A percentile compares a stretch with the other conserved stretches of the same genome.
Evolutionary conservation across 1,139 yeast genomes (phyloP).

Genomic region (Protomyces arabidopsidicola): DNA sequence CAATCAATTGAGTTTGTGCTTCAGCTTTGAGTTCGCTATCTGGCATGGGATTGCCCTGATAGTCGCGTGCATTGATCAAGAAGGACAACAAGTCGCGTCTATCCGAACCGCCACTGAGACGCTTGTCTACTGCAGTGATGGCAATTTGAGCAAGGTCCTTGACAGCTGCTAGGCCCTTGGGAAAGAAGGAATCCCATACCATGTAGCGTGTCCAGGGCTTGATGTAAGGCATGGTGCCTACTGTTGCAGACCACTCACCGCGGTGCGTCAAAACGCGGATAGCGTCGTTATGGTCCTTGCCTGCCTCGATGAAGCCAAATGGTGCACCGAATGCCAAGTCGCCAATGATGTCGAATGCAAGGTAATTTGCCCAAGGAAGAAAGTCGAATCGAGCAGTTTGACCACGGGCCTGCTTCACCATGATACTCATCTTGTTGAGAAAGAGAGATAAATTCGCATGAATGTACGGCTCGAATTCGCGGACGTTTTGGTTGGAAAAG

Average conservation of each 20-base stretch:
- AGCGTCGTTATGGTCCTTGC: slow-evolving; percentile 13
- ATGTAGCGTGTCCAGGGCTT: slow-evolving; percentile 18
- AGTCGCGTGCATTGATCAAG: slow-evolving; percentile 22
- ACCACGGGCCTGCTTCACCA: neutral
- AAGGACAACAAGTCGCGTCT: slow-evolving; percentile 15
- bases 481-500: slow-evolving; percentile 17
- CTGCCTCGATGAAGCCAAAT: slow-evolving; percentile 14
- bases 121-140: slow-evolving; percentile 17
- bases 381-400: slow-evolving; percentile 4
- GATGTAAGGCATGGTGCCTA: slow-evolving; percentile 21
- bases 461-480: slow-evolving; percentile 21
- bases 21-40: slow-evolving; percentile 21
- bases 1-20: slow-evolving; percentile 26
- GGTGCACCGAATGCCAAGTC: slow-evolving; percentile 26
- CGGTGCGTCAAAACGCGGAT: slow-evolving; percentile 16
- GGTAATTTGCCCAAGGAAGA: slow-evolving; percentile 24
- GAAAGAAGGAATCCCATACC: slow-evolving; percentile 19
- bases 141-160: slow-evolving; percentile 17
- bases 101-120: neutral
- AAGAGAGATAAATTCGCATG: slow-evolving; percentile 7
- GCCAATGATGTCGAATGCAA: slow-evolving; percentile 27
- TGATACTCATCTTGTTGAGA: slow-evolving; percentile 12
- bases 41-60: slow-evolving; percentile 22
- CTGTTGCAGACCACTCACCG: slow-evolving; percentile 24
- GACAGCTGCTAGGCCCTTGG: slow-evolving; percentile 15